Evolutionary conservation across 108 stramenopile genomes (phyloP), one percentile per base, ranked within the genome.

Genomic region (Cyclotella distinguenda): DNA sequence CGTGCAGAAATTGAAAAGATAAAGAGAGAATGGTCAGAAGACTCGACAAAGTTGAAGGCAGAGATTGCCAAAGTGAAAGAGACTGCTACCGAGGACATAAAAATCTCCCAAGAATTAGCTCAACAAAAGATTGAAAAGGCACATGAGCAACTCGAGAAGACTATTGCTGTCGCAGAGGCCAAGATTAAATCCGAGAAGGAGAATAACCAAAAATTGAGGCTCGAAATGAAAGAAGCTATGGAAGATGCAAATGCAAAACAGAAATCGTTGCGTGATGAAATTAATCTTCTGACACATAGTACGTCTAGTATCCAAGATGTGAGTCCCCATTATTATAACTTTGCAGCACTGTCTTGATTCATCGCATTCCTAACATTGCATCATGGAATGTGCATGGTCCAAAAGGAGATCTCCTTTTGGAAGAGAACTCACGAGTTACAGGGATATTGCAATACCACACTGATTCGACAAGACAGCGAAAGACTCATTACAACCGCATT

Each of bases 391-490:
- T 13, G 16, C 18, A 52, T 15, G 0, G 12, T 3, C 3, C 32
- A 15, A 47, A 33, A 72, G 62, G 74, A 76, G 42, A 44, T 76
- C 25, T 46, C 62, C 5, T 68, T 64, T 44, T 76, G 74, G 74
- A 67, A 67, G 32, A 48, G 68, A 44, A 74, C 72, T 8, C 64
- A 74, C 23, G 34, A 53, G 36, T 40, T 47, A 23, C 72, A 74
- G 43, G 72, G 72, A 38, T 74, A 74, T 36, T 76, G 74, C 34
- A 76, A 76, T 55, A 47, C 53, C 25, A 76, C 74, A 8, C 53
- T 76, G 19, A 49, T 76, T 5, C 49, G 60, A 38, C 65, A 76
- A 34, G 62, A 76, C 36, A 76, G 74, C 39, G 43, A 49, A 46
- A 47, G 31, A 45, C n/a, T 76, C 40, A 36, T 64, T 6, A 11